Base-by-base conservation (phyloP, 192 early-diverging fungal genomes). In the Phlyctochytrium planicorne region DNA sequence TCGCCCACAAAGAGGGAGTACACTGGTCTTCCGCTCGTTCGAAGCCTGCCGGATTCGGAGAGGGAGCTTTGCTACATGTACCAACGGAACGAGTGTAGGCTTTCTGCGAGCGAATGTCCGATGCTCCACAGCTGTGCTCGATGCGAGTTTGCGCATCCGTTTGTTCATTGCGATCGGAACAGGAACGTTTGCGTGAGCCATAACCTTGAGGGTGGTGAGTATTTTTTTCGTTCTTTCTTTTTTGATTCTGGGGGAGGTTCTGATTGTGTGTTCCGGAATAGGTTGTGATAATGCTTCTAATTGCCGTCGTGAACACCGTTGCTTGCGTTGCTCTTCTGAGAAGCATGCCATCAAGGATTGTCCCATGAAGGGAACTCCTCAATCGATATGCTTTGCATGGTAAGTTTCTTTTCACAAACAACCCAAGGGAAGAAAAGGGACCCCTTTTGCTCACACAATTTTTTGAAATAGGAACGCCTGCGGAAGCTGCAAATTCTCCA, bases 271-370 rank as follows among this genome's bases (percentile, higher is more conserved):
- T 57, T 14, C 27, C 10, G 55, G 12, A 57, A 20, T 6, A 6
- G 40, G 40, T 47, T 57, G 55, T 29, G 55, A 57, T 14, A 25
- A 10, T 10, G 27, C 10, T 4, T 6, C 6, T 57, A 29, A 12
- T 25, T 57, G 55, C 55, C 55, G 10, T 12, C 10, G 25, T 12
- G 55, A 57, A 25, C 55, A 57, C 27, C 55, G 55, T 6, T 57
- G 55, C 27, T 57, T 57, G 55, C 55, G 55, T 24, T 57, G 55
- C 55, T 57, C 55, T 6, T 57, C 55, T n/a, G n/a, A n/a, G n/a
- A n/a, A n/a, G n/a, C n/a, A n/a, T n/a, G n/a, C n/a, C n/a, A n/a
- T n/a, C n/a, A n/a, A n/a, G n/a, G n/a, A n/a, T n/a, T n/a, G n/a
- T n/a, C n/a, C n/a, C n/a, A n/a, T n/a, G n/a, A 47, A 6, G 40